phyloP scores from a whole-genome alignment of 1,284 basidiomycete genomes.

The Agroathelia rolfsii region DNA sequence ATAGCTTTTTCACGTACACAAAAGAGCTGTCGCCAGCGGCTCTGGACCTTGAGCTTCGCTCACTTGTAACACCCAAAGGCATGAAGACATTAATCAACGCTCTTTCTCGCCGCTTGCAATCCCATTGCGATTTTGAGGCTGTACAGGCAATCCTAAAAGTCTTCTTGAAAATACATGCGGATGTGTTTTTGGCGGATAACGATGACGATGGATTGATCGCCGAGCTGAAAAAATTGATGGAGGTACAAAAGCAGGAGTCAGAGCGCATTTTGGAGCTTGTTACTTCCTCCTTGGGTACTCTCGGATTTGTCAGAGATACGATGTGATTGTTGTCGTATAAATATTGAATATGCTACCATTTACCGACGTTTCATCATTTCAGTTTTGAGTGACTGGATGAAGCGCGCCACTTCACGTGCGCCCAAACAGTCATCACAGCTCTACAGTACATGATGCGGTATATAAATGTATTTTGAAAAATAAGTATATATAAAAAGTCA shows the following conservation, averaged over 20 bases:
- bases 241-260: slow-evolving; percentile 64
- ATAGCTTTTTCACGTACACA: slow-evolving; percentile 76
- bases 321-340: slow-evolving; percentile 19
- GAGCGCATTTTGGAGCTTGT: slow-evolving; percentile 64
- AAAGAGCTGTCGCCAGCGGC: slow-evolving; percentile 87
- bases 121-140: slow-evolving; percentile 89
- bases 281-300: slow-evolving; percentile 58
- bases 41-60: slow-evolving; percentile 85
- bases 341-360: too few species aligned
- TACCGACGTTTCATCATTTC: too few species aligned
- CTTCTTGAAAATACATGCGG: slow-evolving; percentile 79
- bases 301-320: slow-evolving; percentile 56
- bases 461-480: too few species aligned
- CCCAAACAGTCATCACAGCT: too few species aligned
- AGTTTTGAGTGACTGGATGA: too few species aligned
- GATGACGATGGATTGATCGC: slow-evolving; percentile 56
- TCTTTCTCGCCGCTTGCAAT: slow-evolving; percentile 62
- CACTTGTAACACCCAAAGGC: slow-evolving; percentile 57
- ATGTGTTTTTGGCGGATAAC: slow-evolving; percentile 61
- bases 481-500: too few species aligned
- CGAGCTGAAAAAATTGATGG: slow-evolving; percentile 47
- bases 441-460: too few species aligned
- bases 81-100: slow-evolving; percentile 68
- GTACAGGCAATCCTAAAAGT: slow-evolving; percentile 85
- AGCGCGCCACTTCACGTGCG: too few species aligned